phyloP scores from a whole-genome alignment of 2,329 filamentous ascomycete species.

The Cladorrhinum sp. region DNA sequence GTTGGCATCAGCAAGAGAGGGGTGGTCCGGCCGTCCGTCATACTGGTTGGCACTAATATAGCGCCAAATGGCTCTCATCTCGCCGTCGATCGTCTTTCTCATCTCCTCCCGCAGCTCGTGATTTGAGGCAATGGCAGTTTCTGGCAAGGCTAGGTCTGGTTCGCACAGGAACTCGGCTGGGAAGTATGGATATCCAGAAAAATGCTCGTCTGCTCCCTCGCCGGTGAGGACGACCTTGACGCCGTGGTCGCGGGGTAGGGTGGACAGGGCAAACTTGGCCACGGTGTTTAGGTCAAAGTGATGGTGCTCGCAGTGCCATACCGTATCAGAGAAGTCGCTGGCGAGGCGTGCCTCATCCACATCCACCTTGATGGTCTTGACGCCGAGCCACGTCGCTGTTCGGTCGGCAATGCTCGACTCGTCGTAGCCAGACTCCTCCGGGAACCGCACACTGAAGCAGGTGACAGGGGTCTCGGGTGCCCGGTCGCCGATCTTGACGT shows the following conservation, averaged over 20 bases:
- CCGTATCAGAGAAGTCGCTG: constrained; percentile 28
- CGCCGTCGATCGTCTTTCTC: background rate
- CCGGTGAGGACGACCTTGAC: constrained; percentile 53
- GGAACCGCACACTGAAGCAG: constrained; percentile 50
- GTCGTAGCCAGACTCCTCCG: constrained; percentile 43
- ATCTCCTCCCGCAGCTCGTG: constrained; percentile 3
- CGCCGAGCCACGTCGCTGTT: constrained; percentile 33
- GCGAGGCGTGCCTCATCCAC: constrained; percentile 31
- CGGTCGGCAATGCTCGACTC: constrained; percentile 41
- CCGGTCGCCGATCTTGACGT: constrained; percentile 44
- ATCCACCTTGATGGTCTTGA: constrained; percentile 26
- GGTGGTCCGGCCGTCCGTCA: background rate
- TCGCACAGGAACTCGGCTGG: constrained; percentile 47
- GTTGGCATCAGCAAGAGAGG: background rate
- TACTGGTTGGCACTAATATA: background rate
- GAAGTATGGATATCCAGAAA: constrained; percentile 49
- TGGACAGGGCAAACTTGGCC: constrained; percentile 48
- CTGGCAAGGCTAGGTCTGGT: constrained; percentile 37
- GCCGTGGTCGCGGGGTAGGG: constrained; percentile 41
- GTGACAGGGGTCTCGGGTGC: constrained; percentile 26
- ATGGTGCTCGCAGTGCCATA: constrained; percentile 32
- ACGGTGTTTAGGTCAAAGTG: constrained; percentile 48
- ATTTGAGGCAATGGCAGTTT: constrained; percentile 27
- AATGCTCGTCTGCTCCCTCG: constrained; percentile 52
- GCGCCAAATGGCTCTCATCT: background rate